Conservation (phyloP, 169 alveolate genomes). For the Eimeria praecox region DNA sequence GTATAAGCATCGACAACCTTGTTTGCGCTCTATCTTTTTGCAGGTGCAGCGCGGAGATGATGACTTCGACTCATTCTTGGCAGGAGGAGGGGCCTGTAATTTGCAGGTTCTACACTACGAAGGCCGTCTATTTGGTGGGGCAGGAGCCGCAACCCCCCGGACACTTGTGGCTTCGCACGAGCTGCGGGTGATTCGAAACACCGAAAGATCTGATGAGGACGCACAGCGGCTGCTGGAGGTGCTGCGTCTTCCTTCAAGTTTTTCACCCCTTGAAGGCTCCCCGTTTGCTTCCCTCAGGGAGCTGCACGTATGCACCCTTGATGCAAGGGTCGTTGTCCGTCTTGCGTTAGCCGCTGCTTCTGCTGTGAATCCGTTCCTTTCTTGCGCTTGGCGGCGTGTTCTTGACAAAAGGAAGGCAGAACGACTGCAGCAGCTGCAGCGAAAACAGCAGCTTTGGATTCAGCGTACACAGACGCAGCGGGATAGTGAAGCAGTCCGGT, state of each 20-base stretch:
- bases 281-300: slow-evolving; percentile 64
- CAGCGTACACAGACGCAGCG: slow-evolving; percentile 68
- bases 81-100: slow-evolving; percentile 53
- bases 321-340: slow-evolving; percentile 62
- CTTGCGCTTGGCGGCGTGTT: slow-evolving; percentile 63
- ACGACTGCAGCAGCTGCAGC: slow-evolving; percentile 40
- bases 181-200: slow-evolving; percentile 1
- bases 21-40: background rate
- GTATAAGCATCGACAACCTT: background rate
- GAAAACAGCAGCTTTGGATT: slow-evolving; percentile 29
- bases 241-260: slow-evolving; percentile 16
- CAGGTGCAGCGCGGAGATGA: slow-evolving; percentile 75
- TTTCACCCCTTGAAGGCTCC: slow-evolving; percentile 43
- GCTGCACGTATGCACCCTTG: slow-evolving; percentile 65
- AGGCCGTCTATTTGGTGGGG: slow-evolving; percentile 71
- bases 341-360: slow-evolving; percentile 64
- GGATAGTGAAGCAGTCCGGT: slow-evolving; percentile 28
- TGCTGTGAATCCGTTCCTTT: slow-evolving; percentile 59
- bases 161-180: slow-evolving; percentile 41
- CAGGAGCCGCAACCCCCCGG: slow-evolving; percentile 69
- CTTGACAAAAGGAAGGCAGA: slow-evolving; percentile 48
- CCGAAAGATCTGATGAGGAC: background rate
- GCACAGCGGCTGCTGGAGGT: slow-evolving; percentile 2
- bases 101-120: slow-evolving; percentile 65
- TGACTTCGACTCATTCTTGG: slow-evolving; percentile 66